phyloP scores from a whole-genome alignment of 2,329 filamentous ascomycete species.

The Nemania diffusa region DNA sequence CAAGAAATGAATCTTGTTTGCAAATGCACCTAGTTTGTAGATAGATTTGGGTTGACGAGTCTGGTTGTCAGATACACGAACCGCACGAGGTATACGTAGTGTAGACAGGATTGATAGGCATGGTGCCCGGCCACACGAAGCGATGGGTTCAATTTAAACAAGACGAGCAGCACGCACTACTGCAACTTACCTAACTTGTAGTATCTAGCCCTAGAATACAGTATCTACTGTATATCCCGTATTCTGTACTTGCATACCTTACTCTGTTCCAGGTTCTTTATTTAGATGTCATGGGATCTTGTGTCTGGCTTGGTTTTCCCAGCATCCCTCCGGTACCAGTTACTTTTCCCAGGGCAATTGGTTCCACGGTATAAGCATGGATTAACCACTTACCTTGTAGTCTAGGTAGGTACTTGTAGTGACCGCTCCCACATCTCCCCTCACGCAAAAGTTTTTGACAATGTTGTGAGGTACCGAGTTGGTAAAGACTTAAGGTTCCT shows the following conservation, averaged over 20 bases:
- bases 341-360: slow-evolving; percentile 12
- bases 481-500: slow-evolving; percentile 29
- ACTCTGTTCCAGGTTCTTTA: neutral
- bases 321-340: slow-evolving; percentile 22
- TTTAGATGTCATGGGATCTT: slow-evolving; percentile 31
- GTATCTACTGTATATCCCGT: neutral
- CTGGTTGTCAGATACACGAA: slow-evolving; percentile 4
- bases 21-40: neutral
- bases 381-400: slow-evolving; percentile 2
- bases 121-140: slow-evolving; percentile 23
- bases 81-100: neutral
- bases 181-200: slow-evolving; percentile 16
- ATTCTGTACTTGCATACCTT: neutral
- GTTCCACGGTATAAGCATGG: slow-evolving; percentile 4
- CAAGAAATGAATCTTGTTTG: neutral
- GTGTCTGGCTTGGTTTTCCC: slow-evolving; percentile 19
- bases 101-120: slow-evolving; percentile 19
- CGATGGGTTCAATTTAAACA: slow-evolving; percentile 29
- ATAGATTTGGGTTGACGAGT: slow-evolving; percentile 6
- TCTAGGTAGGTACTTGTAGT: neutral
- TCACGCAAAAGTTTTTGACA: slow-evolving; percentile 24
- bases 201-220: neutral
- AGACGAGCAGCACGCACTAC: slow-evolving; percentile 26
- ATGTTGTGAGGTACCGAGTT: slow-evolving; percentile 17
- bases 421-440: slow-evolving; percentile 21